Evolutionary conservation across 2,329 filamentous ascomycete genomes (phyloP).

Genomic region (Pyricularia pennisetigena): DNA sequence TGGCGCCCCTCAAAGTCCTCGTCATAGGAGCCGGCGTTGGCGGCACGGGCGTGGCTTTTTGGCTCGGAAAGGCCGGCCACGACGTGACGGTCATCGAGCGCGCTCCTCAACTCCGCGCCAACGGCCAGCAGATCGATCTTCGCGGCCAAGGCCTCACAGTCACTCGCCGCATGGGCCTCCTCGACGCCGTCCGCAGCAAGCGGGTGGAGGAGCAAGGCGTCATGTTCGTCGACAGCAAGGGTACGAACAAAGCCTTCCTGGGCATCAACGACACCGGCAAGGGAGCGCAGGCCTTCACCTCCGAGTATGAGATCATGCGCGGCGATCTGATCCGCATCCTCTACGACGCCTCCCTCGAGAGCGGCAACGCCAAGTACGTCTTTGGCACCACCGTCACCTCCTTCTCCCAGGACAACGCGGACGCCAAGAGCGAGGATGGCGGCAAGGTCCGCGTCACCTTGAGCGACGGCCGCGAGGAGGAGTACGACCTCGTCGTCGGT

Average conservation of each 20-base stretch:
- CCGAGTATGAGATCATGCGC: constrained; percentile 51
- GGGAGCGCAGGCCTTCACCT: constrained; percentile 34
- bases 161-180: constrained; percentile 28
- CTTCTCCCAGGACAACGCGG: constrained; percentile 15
- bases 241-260: constrained; percentile 27
- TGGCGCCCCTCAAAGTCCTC: constrained; percentile 31
- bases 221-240: constrained; percentile 29
- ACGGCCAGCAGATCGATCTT: constrained; percentile 36
- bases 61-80: constrained; percentile 26
- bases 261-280: constrained; percentile 27
- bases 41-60: constrained; percentile 30
- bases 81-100: constrained; percentile 34
- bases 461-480: constrained; percentile 27
- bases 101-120: constrained; percentile 21
- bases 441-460: constrained; percentile 22
- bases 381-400: constrained; percentile 16
- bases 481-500: constrained; percentile 41
- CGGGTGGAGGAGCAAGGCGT: constrained; percentile 37
- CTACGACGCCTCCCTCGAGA: constrained; percentile 26
- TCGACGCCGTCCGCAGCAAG: constrained; percentile 22
- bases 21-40: constrained; percentile 36
- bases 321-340: constrained; percentile 43
- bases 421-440: constrained; percentile 6
- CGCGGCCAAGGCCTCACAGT: constrained; percentile 29
- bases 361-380: constrained; percentile 14